phyloP scores from a whole-genome alignment of 306 rosid genomes.

The Vigna hirtella region DNA sequence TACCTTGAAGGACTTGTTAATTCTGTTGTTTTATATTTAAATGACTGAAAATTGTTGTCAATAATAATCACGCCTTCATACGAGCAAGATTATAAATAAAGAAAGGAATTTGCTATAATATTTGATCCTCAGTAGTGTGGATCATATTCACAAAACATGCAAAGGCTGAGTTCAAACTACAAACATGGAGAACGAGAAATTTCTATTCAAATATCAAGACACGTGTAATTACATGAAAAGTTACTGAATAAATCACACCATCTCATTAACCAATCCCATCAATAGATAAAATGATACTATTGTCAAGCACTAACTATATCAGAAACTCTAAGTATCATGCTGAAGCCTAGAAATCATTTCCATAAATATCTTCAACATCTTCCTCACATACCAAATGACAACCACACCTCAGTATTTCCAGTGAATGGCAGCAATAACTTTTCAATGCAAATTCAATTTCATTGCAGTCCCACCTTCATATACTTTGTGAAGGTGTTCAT shows the following conservation, averaged over 20 bases:
- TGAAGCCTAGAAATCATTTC: no score
- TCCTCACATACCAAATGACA: no score
- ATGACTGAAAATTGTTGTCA: not conserved
- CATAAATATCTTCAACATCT: no score
- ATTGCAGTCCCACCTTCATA: no score
- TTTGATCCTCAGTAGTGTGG: not conserved
- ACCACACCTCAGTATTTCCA: no score
- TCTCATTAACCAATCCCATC: not conserved
- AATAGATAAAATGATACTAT: not conserved
- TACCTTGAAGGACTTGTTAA: not conserved
- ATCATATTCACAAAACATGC: constrained; percentile 7
- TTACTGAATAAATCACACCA: not conserved
- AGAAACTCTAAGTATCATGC: no score
- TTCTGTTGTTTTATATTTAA: not conserved
- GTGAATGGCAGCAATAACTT: no score
- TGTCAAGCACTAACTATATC: not conserved
- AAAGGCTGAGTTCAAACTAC: not conserved
- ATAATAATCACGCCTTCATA: not conserved
- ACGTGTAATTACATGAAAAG: not conserved
- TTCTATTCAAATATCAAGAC: not conserved
- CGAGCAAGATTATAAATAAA: not conserved
- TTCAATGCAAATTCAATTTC: no score
- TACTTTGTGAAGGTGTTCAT: no score
- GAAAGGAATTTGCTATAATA: not conserved
- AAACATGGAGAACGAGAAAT: not conserved